Conservation (phyloP, 176 grass and related monocot species). For the Echinochloa phyllopogon region DNA sequence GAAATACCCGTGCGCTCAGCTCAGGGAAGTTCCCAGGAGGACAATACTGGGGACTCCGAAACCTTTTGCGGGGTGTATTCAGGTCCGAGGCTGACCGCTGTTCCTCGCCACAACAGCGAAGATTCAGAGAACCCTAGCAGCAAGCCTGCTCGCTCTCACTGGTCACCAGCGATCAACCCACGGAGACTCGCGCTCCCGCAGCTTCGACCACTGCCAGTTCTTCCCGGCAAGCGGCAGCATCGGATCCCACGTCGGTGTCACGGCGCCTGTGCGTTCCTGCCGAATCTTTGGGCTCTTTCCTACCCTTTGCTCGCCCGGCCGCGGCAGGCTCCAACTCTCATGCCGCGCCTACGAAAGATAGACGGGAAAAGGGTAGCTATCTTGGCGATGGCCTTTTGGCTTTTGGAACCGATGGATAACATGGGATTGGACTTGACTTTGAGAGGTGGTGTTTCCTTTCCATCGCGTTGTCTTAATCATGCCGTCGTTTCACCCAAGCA, state of each 20-base stretch:
- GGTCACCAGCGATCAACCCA: neutral
- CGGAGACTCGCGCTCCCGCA: neutral
- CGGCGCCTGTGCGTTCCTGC: neutral
- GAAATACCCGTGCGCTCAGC: neutral
- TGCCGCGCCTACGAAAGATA: neutral
- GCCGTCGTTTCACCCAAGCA: conserved; percentile 8
- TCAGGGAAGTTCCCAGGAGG: neutral
- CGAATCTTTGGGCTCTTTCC: neutral
- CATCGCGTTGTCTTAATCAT: conserved; percentile 44
- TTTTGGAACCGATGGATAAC: conserved; percentile 15
- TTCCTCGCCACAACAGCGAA: too few species aligned
- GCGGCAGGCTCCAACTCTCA: conserved; percentile 11
- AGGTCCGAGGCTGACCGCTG: neutral
- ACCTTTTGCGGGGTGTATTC: neutral
- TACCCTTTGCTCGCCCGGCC: neutral
- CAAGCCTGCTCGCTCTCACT: neutral
- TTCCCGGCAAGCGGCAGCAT: conserved; percentile 33
- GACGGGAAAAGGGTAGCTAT: neutral
- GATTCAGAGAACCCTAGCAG: neutral
- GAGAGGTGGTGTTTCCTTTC: neutral
- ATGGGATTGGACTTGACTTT: conserved; percentile 14
- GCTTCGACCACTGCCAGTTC: neutral
- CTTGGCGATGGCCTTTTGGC: neutral
- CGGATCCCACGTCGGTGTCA: conserved; percentile 30
- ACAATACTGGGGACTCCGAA: neutral